Conservation (phyloP, 371 early-diverging fungal genomes). For the Nematocida displodere region DNA sequence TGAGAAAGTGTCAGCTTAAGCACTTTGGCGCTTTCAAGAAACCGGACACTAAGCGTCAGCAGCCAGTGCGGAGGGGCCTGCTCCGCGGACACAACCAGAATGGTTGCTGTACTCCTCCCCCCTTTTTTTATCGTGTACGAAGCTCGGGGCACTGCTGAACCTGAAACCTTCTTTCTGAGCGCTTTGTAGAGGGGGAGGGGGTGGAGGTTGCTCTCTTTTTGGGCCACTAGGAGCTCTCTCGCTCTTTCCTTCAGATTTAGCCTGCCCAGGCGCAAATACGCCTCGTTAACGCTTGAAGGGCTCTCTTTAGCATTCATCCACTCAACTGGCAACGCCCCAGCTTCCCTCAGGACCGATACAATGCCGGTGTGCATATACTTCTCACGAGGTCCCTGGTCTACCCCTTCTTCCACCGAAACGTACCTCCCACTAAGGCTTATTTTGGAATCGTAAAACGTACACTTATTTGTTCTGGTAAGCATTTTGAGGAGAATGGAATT, state of each 20-base stretch:
- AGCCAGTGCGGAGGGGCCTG: slow-evolving; percentile 19
- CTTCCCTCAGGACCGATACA: background rate
- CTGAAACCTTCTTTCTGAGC: background rate
- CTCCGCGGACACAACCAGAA: background rate
- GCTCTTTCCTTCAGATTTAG: background rate
- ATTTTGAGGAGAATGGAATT: slow-evolving; percentile 23
- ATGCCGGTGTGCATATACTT: background rate
- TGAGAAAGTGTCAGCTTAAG: slow-evolving; percentile 6
- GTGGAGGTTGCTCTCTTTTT: slow-evolving; percentile 12
- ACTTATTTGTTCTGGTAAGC: too few species aligned
- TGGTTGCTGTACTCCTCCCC: slow-evolving; percentile 9
- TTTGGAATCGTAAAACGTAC: too few species aligned
- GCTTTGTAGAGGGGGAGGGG: background rate
- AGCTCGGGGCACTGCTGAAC: background rate
- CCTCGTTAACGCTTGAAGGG: too few species aligned
- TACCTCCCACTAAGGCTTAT: background rate
- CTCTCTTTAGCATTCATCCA: background rate
- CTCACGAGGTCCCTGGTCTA: background rate
- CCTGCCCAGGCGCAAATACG: too few species aligned
- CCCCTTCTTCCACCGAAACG: background rate
- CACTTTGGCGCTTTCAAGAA: background rate
- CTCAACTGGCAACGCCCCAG: background rate
- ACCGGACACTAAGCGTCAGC: background rate
- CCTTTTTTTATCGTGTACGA: slow-evolving; percentile 16
- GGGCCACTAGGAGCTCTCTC: background rate